Evolutionary conservation across 129 eudicot species (phyloP).

Genomic region (Flaveria sonorensis): DNA sequence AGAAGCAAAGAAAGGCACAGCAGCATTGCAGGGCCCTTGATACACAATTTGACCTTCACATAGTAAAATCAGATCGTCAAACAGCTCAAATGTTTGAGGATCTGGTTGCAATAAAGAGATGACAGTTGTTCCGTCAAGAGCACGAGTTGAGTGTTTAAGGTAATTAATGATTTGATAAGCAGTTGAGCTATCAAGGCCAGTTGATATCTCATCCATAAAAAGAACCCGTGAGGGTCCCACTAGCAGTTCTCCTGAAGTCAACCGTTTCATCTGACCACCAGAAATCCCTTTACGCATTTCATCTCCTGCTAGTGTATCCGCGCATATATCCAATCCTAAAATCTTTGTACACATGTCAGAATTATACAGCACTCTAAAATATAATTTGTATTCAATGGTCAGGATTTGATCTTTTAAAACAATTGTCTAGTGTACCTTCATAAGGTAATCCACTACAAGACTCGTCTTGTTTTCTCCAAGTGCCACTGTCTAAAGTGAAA

Average conservation of each 20-base stretch:
- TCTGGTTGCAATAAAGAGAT: constrained; percentile 87
- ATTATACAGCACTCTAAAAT: constrained; percentile 22
- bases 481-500: constrained; percentile 69
- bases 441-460: constrained; percentile 73
- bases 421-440: constrained; percentile 61
- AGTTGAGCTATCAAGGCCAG: constrained; percentile 96
- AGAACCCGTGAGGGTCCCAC: constrained; percentile 78
- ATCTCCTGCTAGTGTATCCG: constrained; percentile 90
- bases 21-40: constrained; percentile 82
- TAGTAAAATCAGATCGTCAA: constrained; percentile 77
- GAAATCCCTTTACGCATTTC: constrained; percentile 96
- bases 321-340: constrained; percentile 84
- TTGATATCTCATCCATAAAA: constrained; percentile 90
- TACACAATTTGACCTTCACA: constrained; percentile 88
- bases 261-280: constrained; percentile 93
- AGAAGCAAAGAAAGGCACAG: constrained; percentile 60
- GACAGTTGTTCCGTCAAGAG: constrained; percentile 73
- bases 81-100: constrained; percentile 79
- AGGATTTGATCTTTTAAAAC: constrained; percentile 7
- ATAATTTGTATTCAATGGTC: neutral
- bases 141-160: constrained; percentile 66
- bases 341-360: constrained; percentile 65
- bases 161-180: constrained; percentile 78
- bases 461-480: constrained; percentile 76
- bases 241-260: constrained; percentile 83